Base-by-base conservation (phyloP, 2,329 filamentous ascomycete species). In the Diaporthe sp. region DNA sequence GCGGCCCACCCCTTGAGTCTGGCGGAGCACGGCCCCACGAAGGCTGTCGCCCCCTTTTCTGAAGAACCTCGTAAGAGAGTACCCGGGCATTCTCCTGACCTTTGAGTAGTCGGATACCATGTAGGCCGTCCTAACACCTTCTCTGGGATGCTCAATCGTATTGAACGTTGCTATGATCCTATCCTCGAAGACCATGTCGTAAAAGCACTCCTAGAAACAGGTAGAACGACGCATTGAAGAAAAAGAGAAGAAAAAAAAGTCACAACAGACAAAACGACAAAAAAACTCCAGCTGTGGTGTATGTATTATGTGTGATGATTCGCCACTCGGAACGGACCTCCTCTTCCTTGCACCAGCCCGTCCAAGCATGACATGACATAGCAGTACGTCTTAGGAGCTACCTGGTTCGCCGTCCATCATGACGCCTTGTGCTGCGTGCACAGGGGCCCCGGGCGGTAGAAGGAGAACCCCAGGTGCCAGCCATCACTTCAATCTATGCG, bases 401-500 rank as follows among this genome's bases (percentile, higher is more conserved):
- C 66, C 67, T 71, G 68, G 68, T 73, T 66, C 33, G 42, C 70
- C 57, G 54, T 55, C 68, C 74, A 72, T 70, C 68, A 58, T 72
- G 74, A 70, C 68, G 54, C 52, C 58, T 61, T 58, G 33, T 76
- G 74, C 72, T 57, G 72, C 60, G 55, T 55, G 45, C 58, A 69
- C 60, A 74, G 45, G 38, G n/a, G 38, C 30, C 40, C 45, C 40
- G 58, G 58, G 42, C 72, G 42, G 66, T 52, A 55, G 72, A 58
- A 35, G 40, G 40, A 33, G 60, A 74, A 69, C 60, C 72, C 74
- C 70, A 75, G 67, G 54, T 58, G 67, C 47, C 64, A 68, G 71
- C 61, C 68, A 71, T 70, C 68, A 74, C 74, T 76, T 76, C 67
- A 61, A 58, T 76, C 74, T 76, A 76, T 76, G 72, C 74, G 72